Conservation (phyloP, 306 rosid species). For the Albizia julibrissin region DNA sequence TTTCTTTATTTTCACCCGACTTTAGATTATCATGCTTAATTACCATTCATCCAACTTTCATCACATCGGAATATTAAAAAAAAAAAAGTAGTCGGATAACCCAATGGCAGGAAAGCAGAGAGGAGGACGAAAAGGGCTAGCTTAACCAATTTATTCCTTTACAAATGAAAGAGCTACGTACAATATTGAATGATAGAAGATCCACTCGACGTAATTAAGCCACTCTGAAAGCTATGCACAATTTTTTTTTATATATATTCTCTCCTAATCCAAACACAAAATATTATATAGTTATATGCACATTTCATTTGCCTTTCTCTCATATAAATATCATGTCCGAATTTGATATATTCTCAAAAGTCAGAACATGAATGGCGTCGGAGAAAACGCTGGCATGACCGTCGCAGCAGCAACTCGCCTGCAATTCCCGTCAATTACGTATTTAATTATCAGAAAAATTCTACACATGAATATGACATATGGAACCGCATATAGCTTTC, state of each 20-base stretch:
- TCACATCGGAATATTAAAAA: no score
- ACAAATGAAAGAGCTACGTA: not conserved
- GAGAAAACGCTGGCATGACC: slow-evolving; percentile 52
- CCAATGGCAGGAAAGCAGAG: not conserved
- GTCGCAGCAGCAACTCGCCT: slow-evolving; percentile 41
- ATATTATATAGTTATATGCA: not conserved
- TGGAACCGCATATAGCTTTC: no score
- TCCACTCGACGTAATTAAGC: not conserved
- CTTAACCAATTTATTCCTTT: not conserved
- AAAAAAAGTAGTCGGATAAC: no score
- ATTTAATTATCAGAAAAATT: not conserved
- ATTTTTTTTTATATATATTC: not conserved
- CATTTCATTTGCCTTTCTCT: not conserved
- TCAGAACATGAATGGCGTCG: slow-evolving; percentile 66
- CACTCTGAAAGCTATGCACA: not conserved
- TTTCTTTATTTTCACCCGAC: no score
- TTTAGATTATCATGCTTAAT: no score
- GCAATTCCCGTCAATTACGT: not conserved
- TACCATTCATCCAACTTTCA: no score
- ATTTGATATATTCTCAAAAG: not conserved
- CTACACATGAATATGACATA: no score
- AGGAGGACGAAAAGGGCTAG: not conserved
- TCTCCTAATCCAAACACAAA: not conserved
- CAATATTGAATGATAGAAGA: not conserved
- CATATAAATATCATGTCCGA: not conserved